Base-by-base conservation (phyloP, 2,329 filamentous ascomycete species). In the Knufia petricola region DNA sequence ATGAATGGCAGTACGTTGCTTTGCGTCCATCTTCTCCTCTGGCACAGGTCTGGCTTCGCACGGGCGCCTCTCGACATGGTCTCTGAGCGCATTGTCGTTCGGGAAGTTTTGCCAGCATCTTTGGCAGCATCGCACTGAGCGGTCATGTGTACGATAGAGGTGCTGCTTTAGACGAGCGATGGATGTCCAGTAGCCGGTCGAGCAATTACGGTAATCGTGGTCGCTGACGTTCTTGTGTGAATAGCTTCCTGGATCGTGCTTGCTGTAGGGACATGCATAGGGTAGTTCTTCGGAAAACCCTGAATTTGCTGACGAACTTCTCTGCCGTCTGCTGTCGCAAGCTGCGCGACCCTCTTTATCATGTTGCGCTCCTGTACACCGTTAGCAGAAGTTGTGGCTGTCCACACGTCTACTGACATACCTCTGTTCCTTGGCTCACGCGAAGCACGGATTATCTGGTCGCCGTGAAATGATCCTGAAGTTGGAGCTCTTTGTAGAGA, bases 51-150 rank as follows among this genome's bases (percentile, higher is more conserved):
- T 46, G 20, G 24, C 44, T 31, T 37, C 48, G 36, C 55, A 49
- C 39, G 52, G 53, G 10, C 49, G 50, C 34, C 41, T 39, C 8
- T 68, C 58, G 9, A 69, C 70, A 32, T 58, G 56, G 15, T 50
- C 40, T 13, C 54, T 44, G 13, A 57, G 39, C 19, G 49, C 42
- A 9, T 52, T 51, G 10, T 52, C 51, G 19, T 36, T 37, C 3
- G 52, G 46, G 28, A 57, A 57, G 26, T 48, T 45, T 19, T 50
- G 44, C 43, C 48, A 58, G 43, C 56, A 58, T 15, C 53, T 45
- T 26, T 32, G 32, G 32, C 55, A 56, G 28, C 38, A 42, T 41
- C 38, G 24, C 32, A 21, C 2, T 7, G 36, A 7, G n/a, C 26
- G 21, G 26, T 55, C 49, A 44, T 58, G 56, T 10, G 57, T 53